These are phyloP conservation scores for Rhizoclosmatium sp. DNA, from an alignment of 192 early-diverging fungal genomes.

Conservation along the genomic window DNA sequence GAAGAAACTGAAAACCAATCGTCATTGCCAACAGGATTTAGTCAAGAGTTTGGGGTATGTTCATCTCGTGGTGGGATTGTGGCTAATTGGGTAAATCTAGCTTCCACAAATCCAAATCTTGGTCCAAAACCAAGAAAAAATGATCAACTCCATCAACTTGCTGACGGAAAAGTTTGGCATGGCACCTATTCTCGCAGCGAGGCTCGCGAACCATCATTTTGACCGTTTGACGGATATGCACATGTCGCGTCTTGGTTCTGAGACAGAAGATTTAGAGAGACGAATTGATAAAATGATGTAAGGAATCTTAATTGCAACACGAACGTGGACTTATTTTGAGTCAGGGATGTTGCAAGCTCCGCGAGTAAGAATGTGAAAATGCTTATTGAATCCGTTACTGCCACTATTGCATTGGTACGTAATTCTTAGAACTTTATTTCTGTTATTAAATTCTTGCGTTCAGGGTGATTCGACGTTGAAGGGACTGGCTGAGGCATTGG, in stretches of 20 bases:
- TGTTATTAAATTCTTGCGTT: neutral
- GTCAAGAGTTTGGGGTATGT: slow-evolving; percentile 36
- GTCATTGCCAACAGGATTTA: slow-evolving; percentile 11
- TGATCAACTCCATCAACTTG: slow-evolving; percentile 56
- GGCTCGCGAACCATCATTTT: neutral
- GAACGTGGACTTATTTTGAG: neutral
- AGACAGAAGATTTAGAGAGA: neutral
- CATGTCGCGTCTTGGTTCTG: neutral
- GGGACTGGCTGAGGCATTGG: neutral
- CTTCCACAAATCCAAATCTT: slow-evolving; percentile 38
- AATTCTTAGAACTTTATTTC: neutral
- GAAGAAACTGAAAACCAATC: slow-evolving; percentile 11
- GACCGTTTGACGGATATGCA: neutral
- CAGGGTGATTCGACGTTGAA: neutral
- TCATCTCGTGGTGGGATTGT: neutral
- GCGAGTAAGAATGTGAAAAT: slow-evolving; percentile 4
- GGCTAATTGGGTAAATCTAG: slow-evolving; percentile 7
- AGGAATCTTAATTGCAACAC: neutral
- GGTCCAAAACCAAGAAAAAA: slow-evolving; percentile 56
- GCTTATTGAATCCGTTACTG: neutral
- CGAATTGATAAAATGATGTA: slow-evolving; percentile 17
- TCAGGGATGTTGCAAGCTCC: neutral
- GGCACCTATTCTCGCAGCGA: slow-evolving; percentile 22
- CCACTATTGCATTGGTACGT: neutral
- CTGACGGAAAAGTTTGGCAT: slow-evolving; percentile 42